Evolutionary conservation across 192 early-diverging fungal species (phyloP).

Genomic region (Allomyces arbusculus): DNA sequence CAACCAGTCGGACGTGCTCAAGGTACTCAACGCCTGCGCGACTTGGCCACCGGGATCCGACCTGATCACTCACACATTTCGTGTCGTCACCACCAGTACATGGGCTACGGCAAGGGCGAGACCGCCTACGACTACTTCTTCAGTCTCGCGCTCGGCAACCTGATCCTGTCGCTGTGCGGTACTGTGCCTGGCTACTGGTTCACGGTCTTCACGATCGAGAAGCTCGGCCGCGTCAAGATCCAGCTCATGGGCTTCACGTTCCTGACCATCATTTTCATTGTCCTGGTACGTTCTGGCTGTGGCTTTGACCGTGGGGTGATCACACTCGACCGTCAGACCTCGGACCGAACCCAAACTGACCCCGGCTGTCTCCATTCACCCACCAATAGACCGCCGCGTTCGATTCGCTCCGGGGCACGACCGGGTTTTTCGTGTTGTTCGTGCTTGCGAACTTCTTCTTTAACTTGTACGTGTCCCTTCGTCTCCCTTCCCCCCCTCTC

Average conservation of each 20-base stretch:
- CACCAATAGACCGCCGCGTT: background rate
- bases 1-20: slow-evolving; percentile 52
- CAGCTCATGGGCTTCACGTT: slow-evolving; percentile 74
- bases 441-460: background rate
- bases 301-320: too few species aligned
- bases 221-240: slow-evolving; percentile 71
- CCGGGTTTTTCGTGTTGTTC: background rate
- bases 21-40: background rate
- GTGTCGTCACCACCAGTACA: background rate
- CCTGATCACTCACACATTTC: too few species aligned
- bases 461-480: background rate
- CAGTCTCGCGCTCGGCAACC: slow-evolving; percentile 65
- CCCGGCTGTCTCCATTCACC: too few species aligned
- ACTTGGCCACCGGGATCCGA: too few species aligned
- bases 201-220: slow-evolving; percentile 72
- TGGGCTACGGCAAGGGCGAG: background rate
- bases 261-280: slow-evolving; percentile 50
- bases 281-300: slow-evolving; percentile 11
- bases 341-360: too few species aligned
- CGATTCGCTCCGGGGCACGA: background rate
- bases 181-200: slow-evolving; percentile 93
- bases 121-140: slow-evolving; percentile 11
- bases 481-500: too few species aligned
- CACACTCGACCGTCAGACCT: too few species aligned
- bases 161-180: slow-evolving; percentile 70